Conservation (phyloP, 495 filamentous ascomycete species). For the Hypoxylon lenormandii region DNA sequence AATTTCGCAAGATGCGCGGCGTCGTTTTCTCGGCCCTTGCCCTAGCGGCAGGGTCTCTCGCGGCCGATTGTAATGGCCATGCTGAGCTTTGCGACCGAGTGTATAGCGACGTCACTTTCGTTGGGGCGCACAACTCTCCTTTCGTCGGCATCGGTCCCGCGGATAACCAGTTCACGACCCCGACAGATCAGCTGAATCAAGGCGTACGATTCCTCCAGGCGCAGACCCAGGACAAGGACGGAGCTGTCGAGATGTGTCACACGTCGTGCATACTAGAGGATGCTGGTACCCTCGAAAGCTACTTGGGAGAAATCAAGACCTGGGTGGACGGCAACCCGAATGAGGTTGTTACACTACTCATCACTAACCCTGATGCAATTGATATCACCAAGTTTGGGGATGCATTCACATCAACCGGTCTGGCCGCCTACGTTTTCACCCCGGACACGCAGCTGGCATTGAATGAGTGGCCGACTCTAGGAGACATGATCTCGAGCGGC, state of each 20-base stretch:
- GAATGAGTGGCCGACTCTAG: constrained; percentile 80
- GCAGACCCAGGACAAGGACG: constrained; percentile 71
- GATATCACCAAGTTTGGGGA: constrained; percentile 68
- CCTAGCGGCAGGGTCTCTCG: constrained; percentile 37
- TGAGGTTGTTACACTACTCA: constrained; percentile 82
- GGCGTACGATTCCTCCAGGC: constrained; percentile 86
- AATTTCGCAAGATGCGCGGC: constrained; percentile 36
- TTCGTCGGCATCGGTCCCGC: constrained; percentile 73
- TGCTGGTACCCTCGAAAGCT: constrained; percentile 73
- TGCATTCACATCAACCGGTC: constrained; percentile 70
- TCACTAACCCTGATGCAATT: constrained; percentile 78
- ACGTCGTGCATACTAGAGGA: constrained; percentile 78
- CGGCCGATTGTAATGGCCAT: constrained; percentile 76
- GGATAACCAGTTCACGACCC: constrained; percentile 74
- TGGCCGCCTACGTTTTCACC: constrained; percentile 72
- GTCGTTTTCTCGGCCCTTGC: constrained; percentile 35
- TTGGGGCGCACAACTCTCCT: constrained; percentile 82
- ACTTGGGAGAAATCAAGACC: constrained; percentile 69
- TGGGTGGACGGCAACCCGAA: constrained; percentile 80
- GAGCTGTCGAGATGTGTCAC: constrained; percentile 67
- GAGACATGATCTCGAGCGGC: constrained; percentile 72
- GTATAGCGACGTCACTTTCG: constrained; percentile 82
- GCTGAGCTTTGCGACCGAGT: constrained; percentile 75
- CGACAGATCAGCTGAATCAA: constrained; percentile 77
- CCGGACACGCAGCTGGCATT: constrained; percentile 72